These are phyloP conservation scores for Tetrapisispora iriomotensis DNA, from an alignment of 805 yeast species.

Conservation along the genomic window DNA sequence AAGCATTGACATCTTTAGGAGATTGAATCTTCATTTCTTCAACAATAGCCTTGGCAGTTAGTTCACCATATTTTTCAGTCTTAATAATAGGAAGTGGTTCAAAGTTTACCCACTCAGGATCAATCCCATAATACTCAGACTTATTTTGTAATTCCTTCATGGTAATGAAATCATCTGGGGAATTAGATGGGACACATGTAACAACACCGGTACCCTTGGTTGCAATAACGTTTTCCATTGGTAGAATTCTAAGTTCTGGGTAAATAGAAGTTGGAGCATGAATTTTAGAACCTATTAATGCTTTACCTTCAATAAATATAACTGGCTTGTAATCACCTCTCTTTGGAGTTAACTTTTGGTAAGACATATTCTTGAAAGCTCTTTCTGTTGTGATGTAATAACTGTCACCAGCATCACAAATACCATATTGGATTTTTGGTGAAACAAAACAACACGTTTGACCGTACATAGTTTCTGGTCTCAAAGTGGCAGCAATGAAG, in stretches of 20 bases:
- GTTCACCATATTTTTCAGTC: slow-evolving; percentile 81
- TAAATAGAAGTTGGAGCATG: slow-evolving; percentile 71
- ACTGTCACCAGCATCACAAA: slow-evolving; percentile 72
- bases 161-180: slow-evolving; percentile 94
- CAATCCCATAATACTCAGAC: slow-evolving; percentile 80
- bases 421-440: slow-evolving; percentile 86
- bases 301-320: slow-evolving; percentile 54
- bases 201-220: slow-evolving; percentile 98
- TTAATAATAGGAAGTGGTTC: slow-evolving; percentile 65
- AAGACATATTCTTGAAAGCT: slow-evolving; percentile 95
- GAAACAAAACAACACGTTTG: slow-evolving; percentile 97
- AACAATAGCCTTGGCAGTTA: slow-evolving; percentile 75
- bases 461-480: slow-evolving; percentile 99
- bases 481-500: slow-evolving; percentile 91
- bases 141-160: slow-evolving; percentile 74
- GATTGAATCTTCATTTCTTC: slow-evolving; percentile 85
- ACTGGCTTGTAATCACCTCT: slow-evolving; percentile 69
- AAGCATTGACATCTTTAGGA: slow-evolving; percentile 80
- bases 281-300: slow-evolving; percentile 77
- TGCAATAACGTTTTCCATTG: slow-evolving; percentile 95
- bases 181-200: slow-evolving; percentile 97
- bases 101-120: slow-evolving; percentile 74
- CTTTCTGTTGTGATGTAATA: slow-evolving; percentile 84
- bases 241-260: slow-evolving; percentile 69
- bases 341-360: slow-evolving; percentile 81